Base-by-base conservation (phyloP, 495 filamentous ascomycete genomes). In the Aspergillus incahuasiensis region DNA sequence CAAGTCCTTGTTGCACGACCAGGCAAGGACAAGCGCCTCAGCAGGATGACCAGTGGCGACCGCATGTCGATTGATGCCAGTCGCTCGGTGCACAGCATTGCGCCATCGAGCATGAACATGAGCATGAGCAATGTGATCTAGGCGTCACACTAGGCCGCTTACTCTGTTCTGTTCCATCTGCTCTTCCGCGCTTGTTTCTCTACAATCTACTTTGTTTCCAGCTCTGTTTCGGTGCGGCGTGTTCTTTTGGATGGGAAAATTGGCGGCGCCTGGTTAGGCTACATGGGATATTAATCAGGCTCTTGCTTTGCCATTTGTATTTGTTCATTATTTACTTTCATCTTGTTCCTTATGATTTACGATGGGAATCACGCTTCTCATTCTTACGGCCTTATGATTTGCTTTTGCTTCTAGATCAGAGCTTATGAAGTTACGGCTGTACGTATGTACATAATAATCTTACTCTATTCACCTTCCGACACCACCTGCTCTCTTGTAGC, bases 1-100 rank as follows among this genome's bases (percentile, higher is more conserved):
- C 91, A 97, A 69, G 95, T 97, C 40, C 81, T 97, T 28, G 82
- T 96, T 19, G 75, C 78, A 15, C 70, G 72, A 30, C 68, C 68
- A 1, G 63, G 64, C 55, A 76, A 75, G 61, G 78, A 78, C 35
- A 76, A 73, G 57, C 72, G 65, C 54, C 59, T 71, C 41, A 69
- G 67, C 13, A 62, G 64, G 49, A 74, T 74, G 62, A 46, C 68
- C 48, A 79, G 74, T 51, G 71, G 70, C 40, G 74, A 79, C 48
- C 73, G 73, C 50, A 77, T 75, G 75, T 75, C 75, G 9, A 40
- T 75, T 20, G 71, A 74, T 55, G 67, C 60, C 15, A 56, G 58
- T 38, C 65, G 63, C 38, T 79, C 75, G 8, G 71, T 76, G n/a
- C 69, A 75, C 41, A 79, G 75, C 52, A 61, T 74, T 48, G 75